Percentiles rank a stretch among this genome's conserved stretches.
phyloP scores from a whole-genome alignment of 78 protist species.

The Bigelowiella natans region DNA sequence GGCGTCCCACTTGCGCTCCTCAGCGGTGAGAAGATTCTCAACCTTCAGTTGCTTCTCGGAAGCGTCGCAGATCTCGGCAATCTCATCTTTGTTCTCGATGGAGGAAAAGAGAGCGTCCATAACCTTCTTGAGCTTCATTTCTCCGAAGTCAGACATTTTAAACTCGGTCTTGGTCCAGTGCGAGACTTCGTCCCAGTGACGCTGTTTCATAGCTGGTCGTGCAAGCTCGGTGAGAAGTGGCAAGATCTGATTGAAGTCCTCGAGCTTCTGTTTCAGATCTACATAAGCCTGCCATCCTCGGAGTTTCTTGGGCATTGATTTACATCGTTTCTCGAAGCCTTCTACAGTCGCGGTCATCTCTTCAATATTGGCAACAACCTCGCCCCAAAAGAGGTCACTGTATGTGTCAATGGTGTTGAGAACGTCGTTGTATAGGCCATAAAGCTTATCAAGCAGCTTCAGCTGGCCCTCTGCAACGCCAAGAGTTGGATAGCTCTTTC shows the following conservation, averaged over 20 bases:
- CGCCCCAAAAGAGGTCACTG: constrained; percentile 60
- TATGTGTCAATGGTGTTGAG: constrained; percentile 32
- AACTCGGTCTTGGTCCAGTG: background rate
- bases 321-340: background rate
- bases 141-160: background rate
- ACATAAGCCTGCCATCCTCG: constrained; percentile 58
- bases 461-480: constrained; percentile 47
- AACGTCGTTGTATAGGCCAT: constrained; percentile 54
- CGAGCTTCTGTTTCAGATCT: constrained; percentile 55
- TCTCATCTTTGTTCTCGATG: background rate
- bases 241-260: constrained; percentile 52
- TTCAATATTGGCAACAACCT: constrained; percentile 16
- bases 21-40: background rate
- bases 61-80: background rate
- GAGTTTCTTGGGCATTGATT: constrained; percentile 47
- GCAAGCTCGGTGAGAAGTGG: constrained; percentile 37
- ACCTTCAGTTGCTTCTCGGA: background rate
- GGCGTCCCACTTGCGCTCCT: background rate
- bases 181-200: background rate
- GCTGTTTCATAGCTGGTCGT: background rate
- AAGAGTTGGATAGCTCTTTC: constrained; percentile 58
- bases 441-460: constrained; percentile 52
- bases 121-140: background rate
- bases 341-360: constrained; percentile 8
- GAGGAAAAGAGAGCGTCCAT: background rate